Base-by-base conservation (phyloP, 2,329 filamentous ascomycete genomes). In the Xylariaceae sp. region DNA sequence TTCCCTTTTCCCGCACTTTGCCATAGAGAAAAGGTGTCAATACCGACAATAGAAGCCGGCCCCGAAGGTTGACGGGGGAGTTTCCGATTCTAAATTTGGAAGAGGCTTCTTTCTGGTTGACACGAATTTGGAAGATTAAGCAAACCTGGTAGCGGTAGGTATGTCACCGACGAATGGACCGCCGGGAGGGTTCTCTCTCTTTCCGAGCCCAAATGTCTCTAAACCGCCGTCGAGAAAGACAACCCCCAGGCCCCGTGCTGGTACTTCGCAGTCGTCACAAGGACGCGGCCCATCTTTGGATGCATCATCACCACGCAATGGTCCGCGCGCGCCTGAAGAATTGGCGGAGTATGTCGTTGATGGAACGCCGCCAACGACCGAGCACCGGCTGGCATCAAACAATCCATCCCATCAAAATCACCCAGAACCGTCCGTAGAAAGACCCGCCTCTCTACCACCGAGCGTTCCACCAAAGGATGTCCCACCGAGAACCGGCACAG, bases 111-210 rank as follows among this genome's bases (percentile, higher is more conserved):
- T 53, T 42, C 40, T 51, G 43, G 47, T 45, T 30, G 42, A 49
- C 37, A 30, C 40, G 39, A 44, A 41, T 43, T 37, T 26, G 49
- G 55, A 12, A 48, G 29, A 40, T 36, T 39, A 44, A 50, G 55
- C 43, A 54, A 36, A 18, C 19, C 10, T 12, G 47, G 39, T 19
- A 48, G 57, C 16, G 21, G 56, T 12, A 59, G 21, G 56, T 12
- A 59, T 66, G 63, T 57, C 65, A 22, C 60, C 65, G 3, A 62
- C 64, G 4, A 63, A 55, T 54, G 59, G 50, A 36, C 71, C 70
- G 52, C 66, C 73, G 19, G 77, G 75, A 65, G 76, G 77, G 55
- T 81, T 83, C 67, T 83, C 80, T 55, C 74, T 83, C 56, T 83
- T 83, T 62, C 80, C 80, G 26, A 82, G 73, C 59, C 74, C 78